A percentile compares a stretch with the other conserved stretches of the same genome.
Evolutionary conservation across 2,329 filamentous ascomycete genomes (phyloP).

Genomic region (Aspergillus fijiensis): DNA sequence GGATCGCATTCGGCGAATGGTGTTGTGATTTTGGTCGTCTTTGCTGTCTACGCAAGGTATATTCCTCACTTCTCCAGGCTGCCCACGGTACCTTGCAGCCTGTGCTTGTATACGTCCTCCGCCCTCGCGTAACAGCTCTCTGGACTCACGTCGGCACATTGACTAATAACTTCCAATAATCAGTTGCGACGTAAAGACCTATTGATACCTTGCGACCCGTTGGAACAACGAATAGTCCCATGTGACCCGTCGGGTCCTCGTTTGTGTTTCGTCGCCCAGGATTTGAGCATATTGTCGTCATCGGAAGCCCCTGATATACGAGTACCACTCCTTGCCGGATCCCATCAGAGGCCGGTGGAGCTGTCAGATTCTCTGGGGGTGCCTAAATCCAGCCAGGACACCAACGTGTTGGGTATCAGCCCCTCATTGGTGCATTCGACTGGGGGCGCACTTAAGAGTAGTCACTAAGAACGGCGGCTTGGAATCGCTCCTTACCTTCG

Average conservation of each 20-base stretch:
- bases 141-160: not conserved
- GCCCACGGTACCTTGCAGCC: not conserved
- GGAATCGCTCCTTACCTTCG: constrained; percentile 13
- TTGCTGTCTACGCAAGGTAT: not conserved
- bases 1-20: not conserved
- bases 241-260: not conserved
- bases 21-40: not conserved
- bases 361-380: constrained; percentile 17
- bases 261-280: not conserved
- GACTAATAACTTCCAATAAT: not conserved
- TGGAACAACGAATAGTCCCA: constrained; percentile 3
- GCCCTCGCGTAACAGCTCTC: not conserved
- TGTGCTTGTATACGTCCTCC: not conserved
- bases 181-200: not conserved
- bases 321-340: constrained; percentile 12
- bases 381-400: constrained; percentile 16
- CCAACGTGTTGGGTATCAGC: constrained; percentile 19
- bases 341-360: constrained; percentile 17
- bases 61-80: not conserved
- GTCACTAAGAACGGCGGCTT: constrained; percentile 8
- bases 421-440: constrained; percentile 19
- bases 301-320: constrained; percentile 9
- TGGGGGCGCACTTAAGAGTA: constrained; percentile 12
- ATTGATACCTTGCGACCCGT: not conserved
- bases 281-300: constrained; percentile 9